Conservation (phyloP, 1,284 basidiomycete species). For the Anthracocystis setariae region DNA sequence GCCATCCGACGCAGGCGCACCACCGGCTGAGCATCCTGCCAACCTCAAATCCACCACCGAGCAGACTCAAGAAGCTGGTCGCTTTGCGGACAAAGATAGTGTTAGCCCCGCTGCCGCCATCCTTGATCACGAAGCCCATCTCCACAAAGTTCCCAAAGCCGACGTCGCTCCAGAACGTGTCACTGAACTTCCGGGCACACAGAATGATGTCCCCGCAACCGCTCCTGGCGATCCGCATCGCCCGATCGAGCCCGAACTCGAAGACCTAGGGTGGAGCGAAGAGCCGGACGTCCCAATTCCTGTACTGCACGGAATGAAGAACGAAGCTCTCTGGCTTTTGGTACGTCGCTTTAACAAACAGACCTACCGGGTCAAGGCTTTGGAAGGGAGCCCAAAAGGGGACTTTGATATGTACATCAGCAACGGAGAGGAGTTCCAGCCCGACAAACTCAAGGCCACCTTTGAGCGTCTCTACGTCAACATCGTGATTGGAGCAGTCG, state of each 20-base stretch:
- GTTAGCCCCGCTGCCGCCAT: conserved; percentile 21
- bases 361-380: conserved; percentile 69
- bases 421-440: conserved; percentile 70
- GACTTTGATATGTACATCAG: conserved; percentile 70
- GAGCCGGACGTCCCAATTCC: conserved; percentile 55
- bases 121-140: conserved; percentile 45
- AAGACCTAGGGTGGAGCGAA: conserved; percentile 59
- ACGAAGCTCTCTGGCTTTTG: conserved; percentile 70
- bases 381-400: conserved; percentile 50
- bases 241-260: conserved; percentile 52
- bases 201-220: conserved; percentile 37
- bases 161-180: conserved; percentile 32
- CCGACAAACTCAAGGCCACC: conserved; percentile 72
- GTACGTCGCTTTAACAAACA: conserved; percentile 71
- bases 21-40: conserved; percentile 21
- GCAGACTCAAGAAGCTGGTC: conserved; percentile 28
- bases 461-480: conserved; percentile 72
- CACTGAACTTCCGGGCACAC: conserved; percentile 24
- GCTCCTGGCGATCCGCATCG: conserved; percentile 45
- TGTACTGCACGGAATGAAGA: conserved; percentile 67
- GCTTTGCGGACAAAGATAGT: conserved; percentile 18
- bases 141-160: conserved; percentile 45
- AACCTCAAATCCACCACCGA: conserved; percentile 11
- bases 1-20: conserved; percentile 21
- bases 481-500: conserved; percentile 70